Evolutionary conservation across 2,329 filamentous ascomycete species (phyloP).

Genomic region (Xylaria sp.): DNA sequence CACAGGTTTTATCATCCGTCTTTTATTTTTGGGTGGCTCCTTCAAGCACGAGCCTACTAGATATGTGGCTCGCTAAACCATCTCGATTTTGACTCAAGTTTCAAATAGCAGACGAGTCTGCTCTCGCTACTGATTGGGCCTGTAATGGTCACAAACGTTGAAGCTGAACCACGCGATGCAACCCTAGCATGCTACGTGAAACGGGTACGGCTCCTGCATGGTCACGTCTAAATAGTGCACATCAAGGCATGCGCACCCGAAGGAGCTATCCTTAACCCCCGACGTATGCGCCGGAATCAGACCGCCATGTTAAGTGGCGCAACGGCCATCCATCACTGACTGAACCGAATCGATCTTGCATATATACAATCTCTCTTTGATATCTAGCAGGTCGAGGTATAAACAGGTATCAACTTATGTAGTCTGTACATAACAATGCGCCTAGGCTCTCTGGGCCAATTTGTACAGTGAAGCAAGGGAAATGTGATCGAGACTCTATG

Average conservation of each 20-base stretch:
- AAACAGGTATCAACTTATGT: neutral
- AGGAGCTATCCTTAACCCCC: neutral
- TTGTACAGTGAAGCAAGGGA: constrained; percentile 24
- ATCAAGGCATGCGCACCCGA: neutral
- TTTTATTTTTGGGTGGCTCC: no score
- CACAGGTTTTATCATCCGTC: no score
- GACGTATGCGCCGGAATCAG: neutral
- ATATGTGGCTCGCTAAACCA: no score
- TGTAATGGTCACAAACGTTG: neutral
- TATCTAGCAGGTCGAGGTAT: constrained; percentile 14
- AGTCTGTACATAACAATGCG: constrained; percentile 18
- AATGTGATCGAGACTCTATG: constrained; percentile 3
- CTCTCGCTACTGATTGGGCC: neutral
- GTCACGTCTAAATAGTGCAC: neutral
- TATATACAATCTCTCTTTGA: constrained; percentile 1
- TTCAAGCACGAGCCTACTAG: no score
- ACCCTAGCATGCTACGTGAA: constrained; percentile 19
- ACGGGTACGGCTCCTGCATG: neutral
- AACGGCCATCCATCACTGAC: no score
- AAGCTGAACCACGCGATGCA: constrained; percentile 8
- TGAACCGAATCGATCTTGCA: neutral
- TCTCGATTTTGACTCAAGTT: no score
- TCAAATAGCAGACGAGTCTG: neutral
- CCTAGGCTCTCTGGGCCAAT: constrained; percentile 2
- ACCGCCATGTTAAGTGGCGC: neutral